Base-by-base conservation (phyloP, 495 filamentous ascomycete species). In the Penicillium pancosmium region DNA sequence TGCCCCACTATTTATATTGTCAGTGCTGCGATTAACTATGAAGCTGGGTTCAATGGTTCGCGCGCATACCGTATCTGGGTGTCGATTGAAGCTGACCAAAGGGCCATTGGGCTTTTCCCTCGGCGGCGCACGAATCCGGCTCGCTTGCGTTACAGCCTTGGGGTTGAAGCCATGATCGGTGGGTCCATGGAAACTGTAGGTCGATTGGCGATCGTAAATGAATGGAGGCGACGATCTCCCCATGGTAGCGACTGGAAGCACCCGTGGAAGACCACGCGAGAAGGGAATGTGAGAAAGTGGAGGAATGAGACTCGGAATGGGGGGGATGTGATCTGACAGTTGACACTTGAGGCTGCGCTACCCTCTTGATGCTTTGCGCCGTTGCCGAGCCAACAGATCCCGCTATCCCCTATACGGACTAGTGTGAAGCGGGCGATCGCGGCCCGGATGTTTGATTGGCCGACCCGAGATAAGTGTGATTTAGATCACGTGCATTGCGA, bases 111-210 rank as follows among this genome's bases (percentile, higher is more conserved):
- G 80, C 79, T 88, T 88, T n/a, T 80, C 76, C 55, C 80, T 84
- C 12, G 77, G 80, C 12, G 72, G 68, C 58, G 81, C 80, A 15
- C 75, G 78, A 60, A 82, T 74, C 65, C 76, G 86, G 71, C 88
- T 91, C 56, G 89, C 88, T 69, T 89, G 80, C 9, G 91, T 90
- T 35, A 88, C 84, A 54, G 88, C 87, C 66, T 91, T 94, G 13
- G 92, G 92, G 65, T 97, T 90, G 75, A 94, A 97, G 1, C 70
- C 66, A 8, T 73, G 77, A 35, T 88, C 78, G 35, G 77, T 80
- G 19, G 78, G 81, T 53, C 80, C 80, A 59, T 70, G 62, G 66
- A 82, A 80, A 52, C 68, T 73, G 55, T 80, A 78, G 47, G 61
- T 81, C 68, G 69, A 73, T 53, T 77, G 80, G 57, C 61, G 69